Base-by-base conservation (phyloP, 2,329 filamentous ascomycete genomes). In the Rhynchosporium graminicola region DNA sequence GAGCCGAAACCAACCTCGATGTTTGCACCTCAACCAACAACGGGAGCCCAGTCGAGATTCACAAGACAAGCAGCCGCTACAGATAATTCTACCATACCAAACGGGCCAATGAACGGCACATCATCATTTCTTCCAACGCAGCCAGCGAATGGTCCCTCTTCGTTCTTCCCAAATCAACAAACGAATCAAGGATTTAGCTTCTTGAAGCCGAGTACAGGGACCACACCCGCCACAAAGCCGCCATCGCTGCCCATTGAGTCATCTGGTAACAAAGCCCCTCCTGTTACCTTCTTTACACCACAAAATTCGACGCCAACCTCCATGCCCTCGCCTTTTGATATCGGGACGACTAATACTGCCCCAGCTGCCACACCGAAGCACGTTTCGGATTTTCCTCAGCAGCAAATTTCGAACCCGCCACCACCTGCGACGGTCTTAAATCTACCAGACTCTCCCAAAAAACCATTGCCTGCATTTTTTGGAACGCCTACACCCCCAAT, bases 71-170 rank as follows among this genome's bases (percentile, higher is more conserved):
- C 57, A 45, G 28, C 26, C 10, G 33, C 8, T 33, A 6, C 9
- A 48, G 20, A 12, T 9, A 10, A 58, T 5, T 59, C 60, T 4
- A 36, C 61, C 28, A 58, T 67, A 48, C 12, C 47, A 10, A 63
- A 61, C 31, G 36, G 42, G 12, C 20, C 58, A 26, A 45, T 33
- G 15, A 51, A 57, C 20, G 43, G 42, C 13, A 38, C 54, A 31
- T 4, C 59, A 38, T 55, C 59, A n/a, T 42, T 52, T 12, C 52
- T 51, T 20, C 28, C 29, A 26, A 59, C 26, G n/a, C 57, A 59
- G 3, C 6, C 57, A n/a, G 26, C 5, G 10, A 50, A 28, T 10
- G 26, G 20, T 9, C 15, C 36, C 1, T 33, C 38, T 4, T 9
- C 56, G 10, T 40, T 54, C 51, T 54, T 54, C n/a, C 51, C 36